Evolutionary conservation across 108 stramenopile species (phyloP).

Genomic region (Epipyxis sp.): DNA sequence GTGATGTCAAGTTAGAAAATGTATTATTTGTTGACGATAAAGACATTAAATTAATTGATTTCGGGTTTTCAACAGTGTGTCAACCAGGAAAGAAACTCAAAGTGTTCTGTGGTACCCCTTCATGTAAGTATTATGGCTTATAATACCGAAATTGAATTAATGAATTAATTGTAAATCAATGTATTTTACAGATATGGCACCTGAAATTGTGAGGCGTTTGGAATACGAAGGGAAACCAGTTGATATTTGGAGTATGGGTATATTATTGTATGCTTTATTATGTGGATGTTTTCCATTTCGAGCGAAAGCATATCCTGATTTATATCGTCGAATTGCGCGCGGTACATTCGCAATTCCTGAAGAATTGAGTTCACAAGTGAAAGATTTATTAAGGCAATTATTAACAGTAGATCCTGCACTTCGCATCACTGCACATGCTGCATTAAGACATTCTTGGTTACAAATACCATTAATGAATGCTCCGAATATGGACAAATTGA

Average conservation of each 20-base stretch:
- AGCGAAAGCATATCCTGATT: conserved; percentile 60
- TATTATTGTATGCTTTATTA: conserved; percentile 57
- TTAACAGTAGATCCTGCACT: conserved; percentile 44
- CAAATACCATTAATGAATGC: conserved; percentile 37
- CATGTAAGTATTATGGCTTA: conserved; percentile 27
- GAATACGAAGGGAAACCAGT: conserved; percentile 64
- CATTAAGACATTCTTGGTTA: conserved; percentile 45
- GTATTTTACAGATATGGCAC: conserved; percentile 53
- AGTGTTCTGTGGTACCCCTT: conserved; percentile 64
- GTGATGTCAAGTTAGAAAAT: conserved; percentile 66
- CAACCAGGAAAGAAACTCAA: conserved; percentile 49
- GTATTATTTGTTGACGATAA: conserved; percentile 51
- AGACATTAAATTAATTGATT: conserved; percentile 57
- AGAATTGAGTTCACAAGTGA: conserved; percentile 22
- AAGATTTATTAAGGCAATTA: conserved; percentile 46
- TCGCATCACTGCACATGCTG: conserved; percentile 41
- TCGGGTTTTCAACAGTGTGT: conserved; percentile 57
- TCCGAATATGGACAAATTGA: conserved; percentile 36
- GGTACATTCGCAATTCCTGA: conserved; percentile 55
- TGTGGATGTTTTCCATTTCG: conserved; percentile 61
- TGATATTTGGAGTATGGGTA: conserved; percentile 59
- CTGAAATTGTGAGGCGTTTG: conserved; percentile 60
- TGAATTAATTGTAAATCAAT: not conserved
- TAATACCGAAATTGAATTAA: not conserved
- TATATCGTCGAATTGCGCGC: conserved; percentile 57